Percentiles rank a stretch among this genome's conserved stretches.
Evolutionary conservation across 768 basidiomycete genomes (phyloP).

Genomic region (Rhodotorula kratochvilovae): DNA sequence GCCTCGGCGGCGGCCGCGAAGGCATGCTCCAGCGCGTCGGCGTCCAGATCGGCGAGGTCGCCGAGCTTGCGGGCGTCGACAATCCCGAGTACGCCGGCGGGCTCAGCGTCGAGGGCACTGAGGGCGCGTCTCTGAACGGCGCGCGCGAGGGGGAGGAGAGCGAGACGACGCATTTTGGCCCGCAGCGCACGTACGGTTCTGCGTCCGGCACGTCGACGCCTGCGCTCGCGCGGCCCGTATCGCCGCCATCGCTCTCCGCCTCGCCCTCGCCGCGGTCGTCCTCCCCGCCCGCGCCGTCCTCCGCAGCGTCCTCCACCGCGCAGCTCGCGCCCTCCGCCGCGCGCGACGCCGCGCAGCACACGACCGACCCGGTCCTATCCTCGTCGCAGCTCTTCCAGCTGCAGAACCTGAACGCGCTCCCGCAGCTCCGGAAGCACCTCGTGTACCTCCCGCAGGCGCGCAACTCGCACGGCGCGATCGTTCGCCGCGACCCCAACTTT

Average conservation of each 20-base stretch:
- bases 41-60: constrained; percentile 22
- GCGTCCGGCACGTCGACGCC: neutral
- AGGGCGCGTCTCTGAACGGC: neutral
- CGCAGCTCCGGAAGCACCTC: constrained; percentile 27
- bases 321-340: neutral
- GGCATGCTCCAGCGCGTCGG: constrained; percentile 34
- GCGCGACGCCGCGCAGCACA: constrained; percentile 1
- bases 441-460: constrained; percentile 22
- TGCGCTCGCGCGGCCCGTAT: neutral
- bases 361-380: constrained; percentile 27
- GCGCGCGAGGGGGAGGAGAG: neutral
- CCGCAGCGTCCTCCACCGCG: neutral
- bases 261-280: neutral
- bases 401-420: constrained; percentile 29
- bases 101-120: neutral
- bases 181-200: too few species aligned
- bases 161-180: constrained; percentile 4
- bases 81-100: constrained; percentile 29
- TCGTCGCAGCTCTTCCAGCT: constrained; percentile 20
- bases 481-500: constrained; percentile 19
- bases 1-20: constrained; percentile 15
- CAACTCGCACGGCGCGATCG: constrained; percentile 32
- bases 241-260: neutral
- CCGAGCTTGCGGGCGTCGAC: constrained; percentile 25
- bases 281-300: neutral